phyloP scores from a whole-genome alignment of 257 asterid genomes.

The Solanum pinnatisectum region DNA sequence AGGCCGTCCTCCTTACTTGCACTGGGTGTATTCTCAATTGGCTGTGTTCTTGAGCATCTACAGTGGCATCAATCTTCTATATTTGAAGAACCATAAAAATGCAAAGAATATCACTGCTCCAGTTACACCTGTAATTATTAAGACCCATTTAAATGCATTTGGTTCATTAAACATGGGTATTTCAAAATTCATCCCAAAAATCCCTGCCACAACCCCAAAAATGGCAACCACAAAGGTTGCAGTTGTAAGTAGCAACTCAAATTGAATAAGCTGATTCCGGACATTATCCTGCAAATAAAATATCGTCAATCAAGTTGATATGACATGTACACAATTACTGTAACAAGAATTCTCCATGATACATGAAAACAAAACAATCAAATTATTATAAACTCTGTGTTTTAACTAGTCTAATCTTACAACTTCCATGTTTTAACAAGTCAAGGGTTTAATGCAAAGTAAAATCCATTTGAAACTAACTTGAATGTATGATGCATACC shows the following conservation, averaged over 20 bases:
- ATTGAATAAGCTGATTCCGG: conserved; percentile 95
- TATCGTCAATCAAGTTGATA: not conserved
- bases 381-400: not conserved
- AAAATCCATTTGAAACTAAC: not conserved
- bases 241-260: conserved; percentile 83
- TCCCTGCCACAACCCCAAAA: conserved; percentile 94
- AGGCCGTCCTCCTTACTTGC: not conserved
- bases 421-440: not conserved
- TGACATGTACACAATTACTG: not conserved
- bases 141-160: conserved; percentile 83
- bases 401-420: not conserved
- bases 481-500: conserved; percentile 35
- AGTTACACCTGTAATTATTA: conserved; percentile 60
- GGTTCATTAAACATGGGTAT: conserved; percentile 56
- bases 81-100: conserved; percentile 75
- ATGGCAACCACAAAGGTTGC: conserved; percentile 93
- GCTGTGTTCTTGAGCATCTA: conserved; percentile 14
- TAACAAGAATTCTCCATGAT: not conserved
- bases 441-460: not conserved
- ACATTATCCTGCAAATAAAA: conserved; percentile 76
- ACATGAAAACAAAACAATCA: not conserved
- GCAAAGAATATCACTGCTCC: conserved; percentile 56
- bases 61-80: conserved; percentile 88
- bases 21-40: not conserved
- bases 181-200: conserved; percentile 85